Percentiles rank a stretch among this genome's conserved stretches.
These are phyloP conservation scores for Brasenia schreberi DNA, from an alignment of 164 flowering plant genomes.

Conservation along the genomic window DNA sequence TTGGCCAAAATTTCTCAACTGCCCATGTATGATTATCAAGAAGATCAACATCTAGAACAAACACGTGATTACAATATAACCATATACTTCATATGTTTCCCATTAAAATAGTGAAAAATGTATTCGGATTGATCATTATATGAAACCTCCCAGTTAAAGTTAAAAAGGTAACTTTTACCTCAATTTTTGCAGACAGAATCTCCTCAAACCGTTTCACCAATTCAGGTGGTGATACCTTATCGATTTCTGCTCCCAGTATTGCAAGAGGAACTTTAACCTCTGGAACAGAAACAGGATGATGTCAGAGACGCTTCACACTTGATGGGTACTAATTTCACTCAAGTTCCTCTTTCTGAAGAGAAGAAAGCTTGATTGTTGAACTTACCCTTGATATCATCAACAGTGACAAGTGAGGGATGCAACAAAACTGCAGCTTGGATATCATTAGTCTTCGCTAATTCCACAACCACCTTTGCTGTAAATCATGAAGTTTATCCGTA, in stretches of 20 bases:
- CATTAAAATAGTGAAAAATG: neutral
- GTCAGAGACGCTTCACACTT: too few relatives aligned
- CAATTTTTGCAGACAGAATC: conserved; percentile 35
- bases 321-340: too few relatives aligned
- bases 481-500: neutral
- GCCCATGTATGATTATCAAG: too few relatives aligned
- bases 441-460: conserved; percentile 30
- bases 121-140: neutral
- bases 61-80: too few relatives aligned
- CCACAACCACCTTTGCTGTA: conserved; percentile 58
- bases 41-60: too few relatives aligned
- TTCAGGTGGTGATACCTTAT: conserved; percentile 52
- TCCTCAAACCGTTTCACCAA: conserved; percentile 60
- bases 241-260: conserved; percentile 67
- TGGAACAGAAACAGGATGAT: conserved; percentile 9
- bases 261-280: conserved; percentile 53
- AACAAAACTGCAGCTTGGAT: conserved; percentile 56
- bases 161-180: conserved; percentile 21
- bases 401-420: conserved; percentile 61
- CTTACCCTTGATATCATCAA: conserved; percentile 59
- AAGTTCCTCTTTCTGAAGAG: too few relatives aligned
- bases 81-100: too few relatives aligned
- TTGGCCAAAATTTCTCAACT: too few relatives aligned
- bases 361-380: too few relatives aligned
- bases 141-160: neutral